phyloP scores from a whole-genome alignment of 2,329 filamentous ascomycete species.

The Botryotinia globosa region DNA sequence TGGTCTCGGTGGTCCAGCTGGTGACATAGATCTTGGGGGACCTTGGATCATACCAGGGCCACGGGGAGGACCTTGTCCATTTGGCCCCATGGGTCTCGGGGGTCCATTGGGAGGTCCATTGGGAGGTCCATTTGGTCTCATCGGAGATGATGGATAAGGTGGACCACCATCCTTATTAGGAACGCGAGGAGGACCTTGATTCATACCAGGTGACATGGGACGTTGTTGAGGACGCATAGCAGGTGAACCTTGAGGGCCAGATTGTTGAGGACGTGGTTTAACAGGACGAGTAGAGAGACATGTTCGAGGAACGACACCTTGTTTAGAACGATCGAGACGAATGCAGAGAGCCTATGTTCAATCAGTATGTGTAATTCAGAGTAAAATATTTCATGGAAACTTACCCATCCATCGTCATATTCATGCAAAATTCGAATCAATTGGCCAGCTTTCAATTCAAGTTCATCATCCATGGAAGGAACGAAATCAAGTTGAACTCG shows the following conservation, averaged over 20 bases:
- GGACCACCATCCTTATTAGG: not conserved
- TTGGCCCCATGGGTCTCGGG: constrained; percentile 24
- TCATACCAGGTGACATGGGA: constrained; percentile 27
- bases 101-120: constrained; percentile 29
- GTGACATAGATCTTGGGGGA: constrained; percentile 21
- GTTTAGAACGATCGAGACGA: constrained; percentile 81
- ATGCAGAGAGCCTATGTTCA: constrained; percentile 74
- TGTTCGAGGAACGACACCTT: constrained; percentile 90
- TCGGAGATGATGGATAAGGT: constrained; percentile 15
- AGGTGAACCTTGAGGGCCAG: constrained; percentile 33
- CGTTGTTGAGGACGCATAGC: constrained; percentile 29
- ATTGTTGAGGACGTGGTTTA: constrained; percentile 45
- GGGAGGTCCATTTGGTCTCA: constrained; percentile 25
- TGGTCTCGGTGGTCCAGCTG: constrained; percentile 22
- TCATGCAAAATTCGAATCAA: constrained; percentile 88
- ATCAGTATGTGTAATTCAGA: constrained; percentile 35
- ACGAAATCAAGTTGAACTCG: constrained; percentile 93
- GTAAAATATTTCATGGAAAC: constrained; percentile 34
- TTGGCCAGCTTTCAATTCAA: constrained; percentile 76
- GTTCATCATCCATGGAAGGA: constrained; percentile 88
- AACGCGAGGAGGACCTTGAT: constrained; percentile 24
- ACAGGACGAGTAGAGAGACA: constrained; percentile 90
- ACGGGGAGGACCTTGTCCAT: constrained; percentile 24
- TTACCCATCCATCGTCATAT: constrained; percentile 97
- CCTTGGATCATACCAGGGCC: constrained; percentile 22